Percentiles rank a stretch among this genome's conserved stretches.
Evolutionary conservation across 2,329 filamentous ascomycete species (phyloP).

Genomic region (Ascochyta lentis): DNA sequence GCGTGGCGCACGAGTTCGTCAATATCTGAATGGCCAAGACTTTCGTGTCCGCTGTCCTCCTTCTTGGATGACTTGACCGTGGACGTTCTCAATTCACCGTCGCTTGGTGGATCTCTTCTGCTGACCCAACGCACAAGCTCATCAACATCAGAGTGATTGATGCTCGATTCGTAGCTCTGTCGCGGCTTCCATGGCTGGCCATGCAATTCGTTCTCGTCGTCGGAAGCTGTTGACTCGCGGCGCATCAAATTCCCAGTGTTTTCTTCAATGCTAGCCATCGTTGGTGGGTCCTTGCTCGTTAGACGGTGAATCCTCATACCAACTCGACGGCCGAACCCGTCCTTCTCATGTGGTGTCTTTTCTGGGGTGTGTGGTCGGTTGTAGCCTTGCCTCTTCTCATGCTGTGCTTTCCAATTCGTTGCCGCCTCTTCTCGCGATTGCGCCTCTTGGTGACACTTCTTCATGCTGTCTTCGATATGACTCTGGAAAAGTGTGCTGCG

Average conservation of each 20-base stretch:
- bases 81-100: constrained; percentile 30
- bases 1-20: constrained; percentile 41
- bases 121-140: constrained; percentile 46
- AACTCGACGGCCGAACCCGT: constrained; percentile 34
- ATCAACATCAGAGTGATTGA: constrained; percentile 40
- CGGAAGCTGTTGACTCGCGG: constrained; percentile 33
- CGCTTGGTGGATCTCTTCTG: constrained; percentile 36
- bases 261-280: constrained; percentile 34
- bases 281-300: constrained; percentile 37
- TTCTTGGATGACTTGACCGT: constrained; percentile 11
- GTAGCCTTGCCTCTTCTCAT: constrained; percentile 37
- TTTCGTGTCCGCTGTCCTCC: constrained; percentile 37
- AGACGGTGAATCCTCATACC: constrained; percentile 35
- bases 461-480: constrained; percentile 40
- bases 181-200: constrained; percentile 5
- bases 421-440: constrained; percentile 27
- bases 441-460: constrained; percentile 27
- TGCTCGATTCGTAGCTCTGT: constrained; percentile 31
- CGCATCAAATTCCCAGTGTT: constrained; percentile 25
- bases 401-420: constrained; percentile 36
- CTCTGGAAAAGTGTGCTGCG: constrained; percentile 43
- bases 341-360: constrained; percentile 19
- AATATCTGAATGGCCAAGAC: constrained; percentile 39
- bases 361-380: constrained; percentile 35
- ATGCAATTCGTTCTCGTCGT: constrained; percentile 24